These are phyloP conservation scores for Huntiella omanensis DNA, from an alignment of 2,329 filamentous ascomycete genomes.

Conservation along the genomic window DNA sequence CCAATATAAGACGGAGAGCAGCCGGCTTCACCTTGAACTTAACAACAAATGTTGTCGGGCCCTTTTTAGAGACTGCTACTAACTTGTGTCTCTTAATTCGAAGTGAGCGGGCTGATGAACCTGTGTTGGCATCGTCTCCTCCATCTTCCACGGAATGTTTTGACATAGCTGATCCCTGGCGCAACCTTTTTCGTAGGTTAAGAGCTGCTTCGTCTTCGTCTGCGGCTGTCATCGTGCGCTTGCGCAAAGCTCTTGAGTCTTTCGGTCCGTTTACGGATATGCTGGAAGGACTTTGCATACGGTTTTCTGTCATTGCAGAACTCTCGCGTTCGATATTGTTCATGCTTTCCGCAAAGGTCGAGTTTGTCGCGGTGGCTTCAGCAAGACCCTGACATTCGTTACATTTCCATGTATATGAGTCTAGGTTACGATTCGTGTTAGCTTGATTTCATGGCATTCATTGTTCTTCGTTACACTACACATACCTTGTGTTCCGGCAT, in stretches of 20 bases:
- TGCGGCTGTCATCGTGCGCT: conserved; percentile 9
- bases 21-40: conserved; percentile 37
- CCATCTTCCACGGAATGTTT: conserved; percentile 16
- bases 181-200: conserved; percentile 7
- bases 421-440: background rate
- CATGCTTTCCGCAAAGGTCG: background rate
- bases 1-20: conserved; percentile 40
- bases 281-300: background rate
- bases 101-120: conserved; percentile 4
- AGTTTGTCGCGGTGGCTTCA: conserved; percentile 2
- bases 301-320: background rate
- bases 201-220: conserved; percentile 9
- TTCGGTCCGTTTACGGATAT: background rate
- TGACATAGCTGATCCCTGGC: conserved; percentile 8
- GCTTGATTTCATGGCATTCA: no score
- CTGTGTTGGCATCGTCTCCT: conserved; percentile 17
- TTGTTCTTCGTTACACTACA: no score
- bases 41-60: conserved; percentile 30
- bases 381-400: conserved; percentile 25
- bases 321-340: background rate
- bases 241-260: conserved; percentile 6
- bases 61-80: conserved; percentile 13
- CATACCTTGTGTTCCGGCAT: background rate
- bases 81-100: conserved; percentile 5
- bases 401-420: conserved; percentile 24